Conservation (phyloP, 2,329 filamentous ascomycete genomes). For the Lasiodiplodia sp. region DNA sequence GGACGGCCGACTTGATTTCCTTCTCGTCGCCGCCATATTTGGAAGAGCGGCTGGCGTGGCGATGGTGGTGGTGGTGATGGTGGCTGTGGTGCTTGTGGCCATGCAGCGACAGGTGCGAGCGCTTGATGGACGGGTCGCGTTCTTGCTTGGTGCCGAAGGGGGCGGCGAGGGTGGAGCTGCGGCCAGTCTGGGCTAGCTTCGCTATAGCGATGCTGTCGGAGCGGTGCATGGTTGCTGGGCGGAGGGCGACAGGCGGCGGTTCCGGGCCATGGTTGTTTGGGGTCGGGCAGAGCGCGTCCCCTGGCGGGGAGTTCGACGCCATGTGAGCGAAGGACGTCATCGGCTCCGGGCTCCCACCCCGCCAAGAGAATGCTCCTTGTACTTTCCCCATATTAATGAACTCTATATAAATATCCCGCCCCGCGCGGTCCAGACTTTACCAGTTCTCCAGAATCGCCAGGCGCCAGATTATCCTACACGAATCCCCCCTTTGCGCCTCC, state of each 20-base stretch:
- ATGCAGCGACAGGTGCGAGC: slow-evolving; percentile 40
- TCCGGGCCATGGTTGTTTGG: slow-evolving; percentile 16
- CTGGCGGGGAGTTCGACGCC: slow-evolving; percentile 15
- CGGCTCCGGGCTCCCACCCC: slow-evolving; percentile 15
- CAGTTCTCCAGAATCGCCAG: not conserved
- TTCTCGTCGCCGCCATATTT: slow-evolving; percentile 47
- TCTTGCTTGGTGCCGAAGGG: slow-evolving; percentile 19
- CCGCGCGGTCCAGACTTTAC: not conserved
- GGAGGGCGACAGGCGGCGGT: slow-evolving; percentile 4
- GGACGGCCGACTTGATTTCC: slow-evolving; percentile 52
- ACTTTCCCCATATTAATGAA: not conserved
- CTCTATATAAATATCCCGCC: not conserved
- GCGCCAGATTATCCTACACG: too few relatives aligned
- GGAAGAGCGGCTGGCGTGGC: slow-evolving; percentile 32
- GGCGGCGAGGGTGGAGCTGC: slow-evolving; percentile 28
- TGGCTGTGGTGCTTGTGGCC: slow-evolving; percentile 36
- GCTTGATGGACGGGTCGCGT: slow-evolving; percentile 35
- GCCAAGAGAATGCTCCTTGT: not conserved
- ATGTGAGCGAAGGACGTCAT: slow-evolving; percentile 28
- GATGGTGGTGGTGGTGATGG: slow-evolving; percentile 36
- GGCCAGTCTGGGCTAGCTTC: slow-evolving; percentile 26
- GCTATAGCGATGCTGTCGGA: slow-evolving; percentile 16
- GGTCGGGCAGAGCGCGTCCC: not conserved
- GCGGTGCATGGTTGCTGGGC: slow-evolving; percentile 22
- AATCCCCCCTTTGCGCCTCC: not conserved